These are phyloP conservation scores for Lobosporangium transversale DNA, from an alignment of 192 early-diverging fungal genomes.

Conservation along the genomic window DNA sequence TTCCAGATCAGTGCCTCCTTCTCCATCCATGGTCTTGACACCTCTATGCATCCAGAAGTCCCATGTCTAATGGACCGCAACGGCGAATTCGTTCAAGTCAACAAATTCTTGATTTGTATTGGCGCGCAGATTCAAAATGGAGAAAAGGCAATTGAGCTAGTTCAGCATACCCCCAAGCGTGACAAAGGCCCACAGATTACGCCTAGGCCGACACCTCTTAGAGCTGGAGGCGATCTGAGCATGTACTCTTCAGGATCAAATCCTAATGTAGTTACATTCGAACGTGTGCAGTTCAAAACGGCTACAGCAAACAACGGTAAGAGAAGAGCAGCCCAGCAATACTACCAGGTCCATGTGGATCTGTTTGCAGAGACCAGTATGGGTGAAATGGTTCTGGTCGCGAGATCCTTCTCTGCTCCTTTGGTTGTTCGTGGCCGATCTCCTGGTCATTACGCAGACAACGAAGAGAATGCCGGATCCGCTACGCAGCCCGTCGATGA, in stretches of 20 bases:
- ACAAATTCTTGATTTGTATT: constrained; percentile 80
- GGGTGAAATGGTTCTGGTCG: constrained; percentile 67
- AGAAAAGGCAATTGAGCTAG: constrained; percentile 81
- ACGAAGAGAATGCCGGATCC: constrained; percentile 33
- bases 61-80: constrained; percentile 76
- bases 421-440: constrained; percentile 93
- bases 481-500: constrained; percentile 8
- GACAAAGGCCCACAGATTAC: constrained; percentile 92
- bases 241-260: constrained; percentile 41
- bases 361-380: constrained; percentile 78
- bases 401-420: constrained; percentile 76
- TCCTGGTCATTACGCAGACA: constrained; percentile 93
- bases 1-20: constrained; percentile 85
- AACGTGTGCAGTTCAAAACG: constrained; percentile 96
- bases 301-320: constrained; percentile 97
- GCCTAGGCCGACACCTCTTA: constrained; percentile 66
- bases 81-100: constrained; percentile 62
- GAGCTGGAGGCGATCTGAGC: constrained; percentile 69
- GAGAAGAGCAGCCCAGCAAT: constrained; percentile 93
- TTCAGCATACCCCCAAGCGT: constrained; percentile 91
- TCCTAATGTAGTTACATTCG: constrained; percentile 77
- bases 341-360: constrained; percentile 86
- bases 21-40: constrained; percentile 59
- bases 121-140: constrained; percentile 76
- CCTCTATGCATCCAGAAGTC: constrained; percentile 55